A percentile compares a stretch with the other conserved stretches of the same genome.
These are phyloP conservation scores for Chytriomyces hyalinus DNA, from an alignment of 192 early-diverging fungal genomes.

Conservation along the genomic window DNA sequence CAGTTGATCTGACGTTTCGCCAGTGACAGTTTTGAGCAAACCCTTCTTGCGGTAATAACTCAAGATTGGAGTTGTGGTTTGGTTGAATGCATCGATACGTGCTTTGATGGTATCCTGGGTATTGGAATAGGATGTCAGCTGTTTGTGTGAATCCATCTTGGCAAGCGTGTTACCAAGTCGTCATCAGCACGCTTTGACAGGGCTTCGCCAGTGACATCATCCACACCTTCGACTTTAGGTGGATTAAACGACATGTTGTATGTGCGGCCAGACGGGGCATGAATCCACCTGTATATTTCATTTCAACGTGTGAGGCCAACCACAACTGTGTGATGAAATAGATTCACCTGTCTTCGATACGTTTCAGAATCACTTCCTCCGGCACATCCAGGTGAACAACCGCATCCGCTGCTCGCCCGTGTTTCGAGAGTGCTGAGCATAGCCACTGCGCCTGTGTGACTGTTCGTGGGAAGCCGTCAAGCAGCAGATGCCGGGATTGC, in stretches of 20 bases:
- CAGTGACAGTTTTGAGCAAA: slow-evolving; percentile 72
- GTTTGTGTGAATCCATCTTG: not conserved
- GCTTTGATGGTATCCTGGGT: slow-evolving; percentile 75
- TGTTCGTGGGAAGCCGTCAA: slow-evolving; percentile 82
- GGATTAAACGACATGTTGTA: slow-evolving; percentile 96
- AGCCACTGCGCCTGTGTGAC: slow-evolving; percentile 74
- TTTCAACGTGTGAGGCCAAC: too few species aligned
- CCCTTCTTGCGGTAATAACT: slow-evolving; percentile 76
- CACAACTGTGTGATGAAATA: too few species aligned
- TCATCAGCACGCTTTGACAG: slow-evolving; percentile 87
- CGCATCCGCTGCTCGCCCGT: slow-evolving; percentile 3
- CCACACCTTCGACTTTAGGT: slow-evolving; percentile 75
- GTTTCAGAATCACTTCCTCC: slow-evolving; percentile 67
- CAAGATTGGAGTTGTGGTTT: slow-evolving; percentile 79
- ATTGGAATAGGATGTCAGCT: not conserved
- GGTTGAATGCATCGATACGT: slow-evolving; percentile 78
- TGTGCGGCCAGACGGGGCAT: slow-evolving; percentile 79
- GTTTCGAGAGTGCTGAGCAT: not conserved
- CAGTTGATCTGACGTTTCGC: slow-evolving; percentile 89
- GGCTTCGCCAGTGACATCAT: slow-evolving; percentile 95
- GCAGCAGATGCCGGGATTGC: slow-evolving; percentile 28
- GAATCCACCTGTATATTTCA: slow-evolving; percentile 68
- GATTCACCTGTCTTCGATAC: slow-evolving; percentile 75
- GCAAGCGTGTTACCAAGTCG: slow-evolving; percentile 52
- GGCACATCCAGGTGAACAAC: slow-evolving; percentile 93